Base-by-base conservation (phyloP, 139 green algal genomes). In the Coccomyxa sp. region DNA sequence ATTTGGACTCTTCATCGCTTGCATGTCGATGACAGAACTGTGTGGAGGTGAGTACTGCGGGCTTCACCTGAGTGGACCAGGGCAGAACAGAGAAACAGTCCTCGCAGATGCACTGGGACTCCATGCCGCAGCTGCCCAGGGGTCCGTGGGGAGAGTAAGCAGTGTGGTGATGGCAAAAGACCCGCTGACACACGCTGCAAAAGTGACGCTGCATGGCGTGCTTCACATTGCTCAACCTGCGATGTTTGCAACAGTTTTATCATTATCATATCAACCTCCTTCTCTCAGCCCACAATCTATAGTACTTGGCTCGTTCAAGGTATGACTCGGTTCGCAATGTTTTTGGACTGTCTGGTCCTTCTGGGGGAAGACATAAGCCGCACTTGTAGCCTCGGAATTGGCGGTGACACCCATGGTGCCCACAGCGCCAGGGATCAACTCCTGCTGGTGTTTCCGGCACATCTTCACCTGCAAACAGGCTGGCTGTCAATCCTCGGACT, bases 101-200 rank as follows among this genome's bases (percentile, higher is more conserved):
- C 23, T 84, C 66, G 84, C 92, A 95, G 16, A 93, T 77, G 85
- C 92, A 95, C 45, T 88, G 84, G 67, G 81, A 89, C 45, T 95
- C 87, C 28, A 91, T 82, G 58, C 89, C 90, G 67, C 92, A 95
- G 58, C 80, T 85, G 57, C 88, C 90, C 17, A 80, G 82, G 27
- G 86, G 27, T 13, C 91, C 89, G 79, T 95, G 92, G 1, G 92
- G 84, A 12, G 87, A 91, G 85, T 90, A 89, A 16, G 79, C 85
- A 11, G 92, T 95, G 82, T 95, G 92, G 13, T 87, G 85, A 0
- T 85, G 76, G 79, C 92, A 95, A 83, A 91, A 94, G 0, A 91
- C 86, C 58, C 82, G 76, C 85, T 95, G 89, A 84, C 92, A 95
- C 13, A 88, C 75, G 27, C 85, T 79, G 81, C 92, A 95, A 80